Base-by-base conservation (phyloP, 2,329 filamentous ascomycete species). In the Apiospora malaysiana region DNA sequence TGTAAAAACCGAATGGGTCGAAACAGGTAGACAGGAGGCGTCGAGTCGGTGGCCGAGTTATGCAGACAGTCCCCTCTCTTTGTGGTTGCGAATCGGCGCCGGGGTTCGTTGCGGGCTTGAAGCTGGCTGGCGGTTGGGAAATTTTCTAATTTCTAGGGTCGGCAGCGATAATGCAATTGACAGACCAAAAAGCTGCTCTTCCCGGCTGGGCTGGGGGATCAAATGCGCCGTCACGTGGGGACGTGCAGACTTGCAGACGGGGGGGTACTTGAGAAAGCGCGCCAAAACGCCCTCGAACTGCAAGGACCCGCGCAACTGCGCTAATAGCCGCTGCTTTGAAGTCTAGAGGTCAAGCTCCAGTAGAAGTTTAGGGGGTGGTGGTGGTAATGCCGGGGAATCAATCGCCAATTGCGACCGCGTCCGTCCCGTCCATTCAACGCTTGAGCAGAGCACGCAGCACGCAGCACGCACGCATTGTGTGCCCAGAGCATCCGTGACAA, bases 61-160 rank as follows among this genome's bases (percentile, higher is more conserved):
- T 40, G 3, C 32, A 14, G 32, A 18, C 56, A 63, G 40, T 63
- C 8, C 21, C 21, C 56, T 10, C 18, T 63, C 56, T n/a, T 23
- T 32, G 27, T 63, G 56, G 32, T 40, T 63, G 56, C 32, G 56
- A 63, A 63, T 40, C 56, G 56, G 56, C 56, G 32, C 56, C 51
- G 18, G 32, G 21, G 18, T 5, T 63, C 14, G 18, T 40, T 12
- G 56, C 27, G 56, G 56, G 32, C n/a, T 40, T 12, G 40, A 32
- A 63, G 56, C 56, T 63, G 66, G 56, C 56, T 63, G 66, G 67
- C 70, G 66, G 67, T 66, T 66, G 66, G 71, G 71, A 72, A 71
- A 71, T 71, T 72, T 72, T 72, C 69, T 56, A 68, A 46, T 72
- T 72, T 72, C 69, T 56, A 68, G 59, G 27, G 56, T 40, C 56